Percentiles rank a stretch among this genome's conserved stretches.
Conservation (phyloP, 768 basidiomycete species). For the Suillus ampliporus region DNA sequence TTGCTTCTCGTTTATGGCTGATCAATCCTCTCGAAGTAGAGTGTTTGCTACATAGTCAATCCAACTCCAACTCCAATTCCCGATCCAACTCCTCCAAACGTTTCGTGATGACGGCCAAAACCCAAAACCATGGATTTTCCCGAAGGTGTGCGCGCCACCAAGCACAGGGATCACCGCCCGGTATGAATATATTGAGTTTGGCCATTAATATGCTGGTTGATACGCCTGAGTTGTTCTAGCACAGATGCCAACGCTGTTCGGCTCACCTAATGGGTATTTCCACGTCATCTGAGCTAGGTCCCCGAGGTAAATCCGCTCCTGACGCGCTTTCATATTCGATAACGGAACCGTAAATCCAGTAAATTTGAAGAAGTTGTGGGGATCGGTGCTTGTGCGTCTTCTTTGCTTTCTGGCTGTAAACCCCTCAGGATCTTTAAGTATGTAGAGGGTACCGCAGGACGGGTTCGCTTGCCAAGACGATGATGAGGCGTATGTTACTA, state of each 20-base stretch:
- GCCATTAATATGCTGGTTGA: slow-evolving; percentile 6
- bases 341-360: slow-evolving; percentile 5
- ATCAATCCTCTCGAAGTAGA: too few relatives aligned
- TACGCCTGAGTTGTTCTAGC: background rate
- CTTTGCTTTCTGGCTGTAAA: background rate
- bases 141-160: background rate
- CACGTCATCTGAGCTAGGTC: slow-evolving; percentile 12
- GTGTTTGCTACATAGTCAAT: background rate
- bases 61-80: slow-evolving; percentile 2
- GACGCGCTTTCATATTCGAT: slow-evolving; percentile 10
- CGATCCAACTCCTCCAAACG: slow-evolving; percentile 10
- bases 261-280: slow-evolving; percentile 16
- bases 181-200: background rate
- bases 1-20: background rate
- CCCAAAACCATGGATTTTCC: slow-evolving; percentile 4
- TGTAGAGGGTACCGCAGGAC: background rate
- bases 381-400: slow-evolving; percentile 6
- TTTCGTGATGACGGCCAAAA: too few relatives aligned
- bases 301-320: slow-evolving; percentile 13
- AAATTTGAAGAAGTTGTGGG: slow-evolving; percentile 5
- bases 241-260: background rate
- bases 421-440: background rate
- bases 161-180: background rate
- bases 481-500: too few relatives aligned
- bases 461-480: background rate